These are phyloP conservation scores for Saururus chinensis DNA, from an alignment of 164 flowering plant species.

Conservation along the genomic window DNA sequence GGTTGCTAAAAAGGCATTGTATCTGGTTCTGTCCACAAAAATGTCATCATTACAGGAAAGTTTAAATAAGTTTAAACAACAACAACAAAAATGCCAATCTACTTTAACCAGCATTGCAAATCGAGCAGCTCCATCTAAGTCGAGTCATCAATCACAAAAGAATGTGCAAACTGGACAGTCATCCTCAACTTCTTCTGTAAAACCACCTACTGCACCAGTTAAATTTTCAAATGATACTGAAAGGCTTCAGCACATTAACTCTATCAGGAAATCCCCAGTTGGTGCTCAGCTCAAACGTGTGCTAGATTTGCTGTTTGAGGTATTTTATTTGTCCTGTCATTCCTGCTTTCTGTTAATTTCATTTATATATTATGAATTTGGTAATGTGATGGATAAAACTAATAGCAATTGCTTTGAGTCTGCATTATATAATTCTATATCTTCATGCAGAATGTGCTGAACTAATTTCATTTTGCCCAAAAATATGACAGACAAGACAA, in stretches of 20 bases:
- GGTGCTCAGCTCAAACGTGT: constrained; percentile 79
- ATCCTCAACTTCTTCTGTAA: constrained; percentile 8
- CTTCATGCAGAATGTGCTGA: background rate
- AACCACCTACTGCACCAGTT: constrained; percentile 30
- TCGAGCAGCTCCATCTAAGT: constrained; percentile 27
- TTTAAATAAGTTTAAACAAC: background rate
- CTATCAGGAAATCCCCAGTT: constrained; percentile 45
- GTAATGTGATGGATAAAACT: background rate
- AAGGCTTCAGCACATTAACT: constrained; percentile 38
- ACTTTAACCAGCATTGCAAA: constrained; percentile 5
- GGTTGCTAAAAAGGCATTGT: no score
- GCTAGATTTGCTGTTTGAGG: constrained; percentile 49
- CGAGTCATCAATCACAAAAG: constrained; percentile 12
- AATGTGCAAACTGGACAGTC: constrained; percentile 15
- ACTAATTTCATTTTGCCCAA: background rate
- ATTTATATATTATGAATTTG: background rate
- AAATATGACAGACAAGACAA: constrained; percentile 43
- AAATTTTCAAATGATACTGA: constrained; percentile 30
- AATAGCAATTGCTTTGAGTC: no score
- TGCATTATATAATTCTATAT: background rate
- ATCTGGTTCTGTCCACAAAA: background rate
- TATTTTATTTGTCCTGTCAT: constrained; percentile 6
- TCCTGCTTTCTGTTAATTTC: background rate
- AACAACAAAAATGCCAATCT: background rate
- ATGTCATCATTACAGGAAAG: background rate